Conservation (phyloP, 2,329 filamentous ascomycete species). For the Ophiostoma ulmi region DNA sequence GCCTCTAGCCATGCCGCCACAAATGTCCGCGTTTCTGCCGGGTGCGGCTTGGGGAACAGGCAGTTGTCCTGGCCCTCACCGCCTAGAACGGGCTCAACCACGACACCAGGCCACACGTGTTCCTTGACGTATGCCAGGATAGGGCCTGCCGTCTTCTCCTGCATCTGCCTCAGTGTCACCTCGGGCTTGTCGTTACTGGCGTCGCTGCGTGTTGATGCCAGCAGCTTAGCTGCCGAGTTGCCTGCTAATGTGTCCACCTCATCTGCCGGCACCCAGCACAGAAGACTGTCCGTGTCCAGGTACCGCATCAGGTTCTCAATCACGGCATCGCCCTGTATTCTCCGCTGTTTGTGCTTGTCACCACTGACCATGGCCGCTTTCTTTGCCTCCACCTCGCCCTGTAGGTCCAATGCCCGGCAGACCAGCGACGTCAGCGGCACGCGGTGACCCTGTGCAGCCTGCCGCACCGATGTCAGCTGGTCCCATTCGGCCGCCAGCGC, state of each 20-base stretch:
- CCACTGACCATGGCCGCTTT: background rate
- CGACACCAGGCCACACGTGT: conserved; percentile 77
- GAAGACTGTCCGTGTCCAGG: conserved; percentile 82
- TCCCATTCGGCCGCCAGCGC: conserved; percentile 95
- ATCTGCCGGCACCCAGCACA: conserved; percentile 73
- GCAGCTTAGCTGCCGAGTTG: background rate
- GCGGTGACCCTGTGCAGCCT: conserved; percentile 79
- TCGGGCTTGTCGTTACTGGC: background rate
- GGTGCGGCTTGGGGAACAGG: conserved; percentile 71
- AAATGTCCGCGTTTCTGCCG: conserved; percentile 67
- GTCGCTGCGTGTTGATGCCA: conserved; percentile 29
- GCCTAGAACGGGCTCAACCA: conserved; percentile 68
- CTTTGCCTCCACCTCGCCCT: conserved; percentile 44
- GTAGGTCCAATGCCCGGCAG: conserved; percentile 78
- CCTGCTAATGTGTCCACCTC: conserved; percentile 36
- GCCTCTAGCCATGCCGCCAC: conserved; percentile 71
- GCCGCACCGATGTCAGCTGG: conserved; percentile 69
- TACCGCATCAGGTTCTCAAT: conserved; percentile 71
- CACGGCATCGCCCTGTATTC: conserved; percentile 51
- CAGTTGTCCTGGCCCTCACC: conserved; percentile 60
- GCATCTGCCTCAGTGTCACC: conserved; percentile 61
- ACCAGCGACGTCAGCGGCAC: conserved; percentile 84
- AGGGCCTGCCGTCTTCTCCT: conserved; percentile 62
- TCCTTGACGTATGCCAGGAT: conserved; percentile 67
- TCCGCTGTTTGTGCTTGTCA: conserved; percentile 34